These are phyloP conservation scores for Perkinsus olseni DNA, from an alignment of 169 alveolate genomes.

Conservation along the genomic window DNA sequence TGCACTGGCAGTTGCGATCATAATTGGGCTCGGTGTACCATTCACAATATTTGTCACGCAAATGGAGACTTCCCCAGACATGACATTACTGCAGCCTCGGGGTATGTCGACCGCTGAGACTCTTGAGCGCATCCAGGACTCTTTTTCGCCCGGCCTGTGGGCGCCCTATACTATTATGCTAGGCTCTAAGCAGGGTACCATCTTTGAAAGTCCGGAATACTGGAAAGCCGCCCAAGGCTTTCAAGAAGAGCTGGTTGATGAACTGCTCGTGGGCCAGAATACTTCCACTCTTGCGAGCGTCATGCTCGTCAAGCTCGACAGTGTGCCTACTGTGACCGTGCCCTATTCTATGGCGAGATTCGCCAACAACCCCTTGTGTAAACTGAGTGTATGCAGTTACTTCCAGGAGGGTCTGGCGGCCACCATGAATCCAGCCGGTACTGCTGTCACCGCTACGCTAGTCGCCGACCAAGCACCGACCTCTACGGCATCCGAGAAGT, in stretches of 20 bases:
- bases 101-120: background rate
- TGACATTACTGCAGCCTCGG: background rate
- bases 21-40: background rate
- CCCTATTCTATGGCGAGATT: background rate
- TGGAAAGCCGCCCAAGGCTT: background rate
- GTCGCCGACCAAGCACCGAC: background rate
- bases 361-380: background rate
- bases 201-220: background rate
- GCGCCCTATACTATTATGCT: background rate
- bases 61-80: background rate
- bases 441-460: background rate
- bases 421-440: background rate
- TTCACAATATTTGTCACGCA: background rate
- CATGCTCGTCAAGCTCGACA: background rate
- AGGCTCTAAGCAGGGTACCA: background rate
- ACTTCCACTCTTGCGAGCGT: background rate
- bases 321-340: background rate
- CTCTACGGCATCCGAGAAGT: background rate
- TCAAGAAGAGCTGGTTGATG: background rate
- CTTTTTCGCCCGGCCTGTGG: background rate
- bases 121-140: background rate
- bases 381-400: background rate
- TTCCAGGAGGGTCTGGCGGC: background rate
- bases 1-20: background rate
- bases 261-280: background rate